Evolutionary conservation across 345 rosid genomes (phyloP).

Genomic region (Dipteronia sinensis): DNA sequence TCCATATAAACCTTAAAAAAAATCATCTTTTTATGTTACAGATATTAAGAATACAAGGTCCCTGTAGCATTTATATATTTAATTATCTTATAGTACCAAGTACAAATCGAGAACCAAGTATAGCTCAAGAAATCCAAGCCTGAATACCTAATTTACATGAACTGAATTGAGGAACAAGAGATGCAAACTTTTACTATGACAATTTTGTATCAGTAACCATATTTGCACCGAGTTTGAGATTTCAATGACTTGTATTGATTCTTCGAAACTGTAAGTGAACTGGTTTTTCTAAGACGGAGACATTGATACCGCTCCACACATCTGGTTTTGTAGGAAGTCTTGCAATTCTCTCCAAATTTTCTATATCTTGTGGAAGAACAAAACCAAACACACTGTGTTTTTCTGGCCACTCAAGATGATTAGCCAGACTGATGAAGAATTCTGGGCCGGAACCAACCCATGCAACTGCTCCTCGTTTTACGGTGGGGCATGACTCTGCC

Average conservation of each 20-base stretch:
- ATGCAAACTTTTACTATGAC: neutral
- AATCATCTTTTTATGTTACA: neutral
- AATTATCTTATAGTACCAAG: neutral
- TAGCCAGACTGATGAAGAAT: slow-evolving; percentile 59
- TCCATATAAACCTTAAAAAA: too few relatives aligned
- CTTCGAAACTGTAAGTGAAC: slow-evolving; percentile 39
- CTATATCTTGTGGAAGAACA: slow-evolving; percentile 57
- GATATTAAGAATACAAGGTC: neutral
- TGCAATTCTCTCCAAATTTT: slow-evolving; percentile 45
- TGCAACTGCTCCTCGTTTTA: slow-evolving; percentile 54
- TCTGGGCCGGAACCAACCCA: slow-evolving; percentile 62
- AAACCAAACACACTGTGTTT: slow-evolving; percentile 47
- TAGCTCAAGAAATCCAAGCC: neutral
- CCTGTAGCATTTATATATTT: neutral
- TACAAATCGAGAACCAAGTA: neutral
- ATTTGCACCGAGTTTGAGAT: slow-evolving; percentile 1
- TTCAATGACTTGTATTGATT: slow-evolving; percentile 20
- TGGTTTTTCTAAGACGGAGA: slow-evolving; percentile 47
- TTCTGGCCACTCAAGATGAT: slow-evolving; percentile 53
- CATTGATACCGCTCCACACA: slow-evolving; percentile 50
- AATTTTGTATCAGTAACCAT: neutral
- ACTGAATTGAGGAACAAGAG: neutral
- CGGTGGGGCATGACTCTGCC: slow-evolving; percentile 38
- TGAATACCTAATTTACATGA: too few relatives aligned
- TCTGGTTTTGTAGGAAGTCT: slow-evolving; percentile 44